Evolutionary conservation across 2,329 filamentous ascomycete genomes (phyloP).

Genomic region (Penicillium olsonii): DNA sequence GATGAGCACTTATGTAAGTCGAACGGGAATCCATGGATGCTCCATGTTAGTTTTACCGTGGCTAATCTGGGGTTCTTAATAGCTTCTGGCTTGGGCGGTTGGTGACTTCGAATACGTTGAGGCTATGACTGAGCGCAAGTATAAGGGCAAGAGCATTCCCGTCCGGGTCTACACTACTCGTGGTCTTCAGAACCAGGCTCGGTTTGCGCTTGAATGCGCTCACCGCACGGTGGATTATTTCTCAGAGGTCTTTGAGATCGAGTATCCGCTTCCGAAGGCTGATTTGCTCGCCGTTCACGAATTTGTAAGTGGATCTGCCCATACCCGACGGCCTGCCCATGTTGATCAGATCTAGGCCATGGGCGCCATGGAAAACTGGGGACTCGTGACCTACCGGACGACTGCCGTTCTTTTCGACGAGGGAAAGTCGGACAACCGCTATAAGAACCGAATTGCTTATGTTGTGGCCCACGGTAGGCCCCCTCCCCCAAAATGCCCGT

Average conservation of each 20-base stretch:
- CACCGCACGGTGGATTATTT: slow-evolving; percentile 95
- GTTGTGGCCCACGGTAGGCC: slow-evolving; percentile 79
- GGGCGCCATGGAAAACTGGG: slow-evolving; percentile 95
- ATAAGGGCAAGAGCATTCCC: slow-evolving; percentile 86
- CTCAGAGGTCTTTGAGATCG: slow-evolving; percentile 88
- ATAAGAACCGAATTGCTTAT: slow-evolving; percentile 92
- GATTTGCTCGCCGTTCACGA: slow-evolving; percentile 90
- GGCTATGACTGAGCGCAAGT: slow-evolving; percentile 82
- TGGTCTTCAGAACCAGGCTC: slow-evolving; percentile 90
- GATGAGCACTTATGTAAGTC: slow-evolving; percentile 78
- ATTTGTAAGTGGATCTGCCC: slow-evolving; percentile 63
- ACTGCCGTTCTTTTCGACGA: slow-evolving; percentile 97
- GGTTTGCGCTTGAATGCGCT: slow-evolving; percentile 85
- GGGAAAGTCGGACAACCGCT: slow-evolving; percentile 82
- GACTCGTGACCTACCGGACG: slow-evolving; percentile 91
- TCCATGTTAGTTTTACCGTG: too few relatives aligned
- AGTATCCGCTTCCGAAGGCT: slow-evolving; percentile 90
- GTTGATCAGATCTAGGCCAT: slow-evolving; percentile 49
- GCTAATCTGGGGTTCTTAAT: slow-evolving; percentile 37
- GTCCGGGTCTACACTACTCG: slow-evolving; percentile 95
- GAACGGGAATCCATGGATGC: background rate
- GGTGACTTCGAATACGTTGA: slow-evolving; percentile 98
- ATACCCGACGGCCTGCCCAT: slow-evolving; percentile 1
- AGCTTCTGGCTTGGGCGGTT: slow-evolving; percentile 89
- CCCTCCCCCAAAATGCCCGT: background rate